phyloP scores from a whole-genome alignment of 2,329 filamentous ascomycete species.

The Aspergillus thermomutatus region DNA sequence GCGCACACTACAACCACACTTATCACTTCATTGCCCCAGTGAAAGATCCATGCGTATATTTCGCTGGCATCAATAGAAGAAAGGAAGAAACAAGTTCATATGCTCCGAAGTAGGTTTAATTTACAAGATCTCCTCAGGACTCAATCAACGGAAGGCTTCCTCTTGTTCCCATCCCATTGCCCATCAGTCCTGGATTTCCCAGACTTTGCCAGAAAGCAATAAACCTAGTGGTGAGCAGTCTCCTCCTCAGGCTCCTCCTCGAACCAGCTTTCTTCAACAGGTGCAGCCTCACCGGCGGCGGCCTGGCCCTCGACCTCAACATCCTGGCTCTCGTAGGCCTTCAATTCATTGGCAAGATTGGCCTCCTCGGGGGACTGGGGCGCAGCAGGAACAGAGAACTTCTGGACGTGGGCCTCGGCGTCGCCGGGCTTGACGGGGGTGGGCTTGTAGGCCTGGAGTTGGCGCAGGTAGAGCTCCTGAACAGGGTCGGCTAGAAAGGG shows the following conservation, averaged over 20 bases:
- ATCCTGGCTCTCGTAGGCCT: slow-evolving; percentile 89
- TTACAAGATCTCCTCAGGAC: slow-evolving; percentile 27
- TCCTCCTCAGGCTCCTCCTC: slow-evolving; percentile 65
- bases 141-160: slow-evolving; percentile 18
- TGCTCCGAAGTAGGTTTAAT: slow-evolving; percentile 27
- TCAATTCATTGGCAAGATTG: slow-evolving; percentile 85
- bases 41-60: background rate
- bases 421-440: slow-evolving; percentile 79
- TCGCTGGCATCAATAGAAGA: background rate
- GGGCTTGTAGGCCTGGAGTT: slow-evolving; percentile 93
- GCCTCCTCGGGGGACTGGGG: slow-evolving; percentile 89
- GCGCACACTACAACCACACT: background rate
- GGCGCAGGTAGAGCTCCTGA: slow-evolving; percentile 94
- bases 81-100: slow-evolving; percentile 17
- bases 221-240: slow-evolving; percentile 43
- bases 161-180: slow-evolving; percentile 16
- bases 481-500: slow-evolving; percentile 79
- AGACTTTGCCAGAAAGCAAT: slow-evolving; percentile 26
- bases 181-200: slow-evolving; percentile 25
- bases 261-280: slow-evolving; percentile 72
- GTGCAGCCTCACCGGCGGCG: slow-evolving; percentile 57
- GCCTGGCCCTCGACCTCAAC: slow-evolving; percentile 93
- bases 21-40: background rate
- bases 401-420: slow-evolving; percentile 85
- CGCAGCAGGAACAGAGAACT: slow-evolving; percentile 74